Evolutionary conservation across 208 protist species (phyloP), one percentile per base, ranked within the genome.

Genomic region (Blastocrithidia nonstop): DNA sequence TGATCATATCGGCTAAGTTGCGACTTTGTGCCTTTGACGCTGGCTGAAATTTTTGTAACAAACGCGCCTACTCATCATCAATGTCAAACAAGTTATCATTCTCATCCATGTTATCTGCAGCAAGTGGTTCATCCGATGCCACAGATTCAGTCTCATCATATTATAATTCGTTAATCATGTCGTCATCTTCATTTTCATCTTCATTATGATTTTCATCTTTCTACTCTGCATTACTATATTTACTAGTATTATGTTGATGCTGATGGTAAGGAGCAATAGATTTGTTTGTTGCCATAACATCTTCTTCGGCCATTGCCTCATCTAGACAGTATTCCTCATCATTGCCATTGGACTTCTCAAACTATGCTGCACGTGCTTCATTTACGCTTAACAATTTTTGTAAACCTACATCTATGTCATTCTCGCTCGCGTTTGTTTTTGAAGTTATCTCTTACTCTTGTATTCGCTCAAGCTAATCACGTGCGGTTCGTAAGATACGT

Each of bases 1-100:
- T 88, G 28, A 94, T 94, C 55, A 94, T 82, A 39, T 91, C 86
- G 0, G 81, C 86, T 46, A 94, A 47, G 54, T 88, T 88, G 50
- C 86, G 86, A 45, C 63, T 87, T 60, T 86, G 82, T 61, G 90
- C 70, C 17, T 60, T 66, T 7, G 86, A 92, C 7, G 57, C 54
- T 7, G 86, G 86, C 54, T 84, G 78, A 36, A 94, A 89, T 57
- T 85, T 76, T 50, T 88, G 71, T 39, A 94, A 57, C 54, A 94
- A 62, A 7, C 69, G 65, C 20, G 76, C 77, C 57, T 94, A 81
- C 60, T 91, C 86, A 25, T 88, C 82, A 50, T 88, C 74, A 42
- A 94, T 89, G 49, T 57, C 78, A 64, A 83, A 94, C 54, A 83
- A 69, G 40, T 73, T 62, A 11, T 46, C 61, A 26, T 42, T 43